Percentiles rank a stretch among this genome's conserved stretches.
Evolutionary conservation across 805 yeast genomes (phyloP).

Genomic region (Cephaloascus albidus): DNA sequence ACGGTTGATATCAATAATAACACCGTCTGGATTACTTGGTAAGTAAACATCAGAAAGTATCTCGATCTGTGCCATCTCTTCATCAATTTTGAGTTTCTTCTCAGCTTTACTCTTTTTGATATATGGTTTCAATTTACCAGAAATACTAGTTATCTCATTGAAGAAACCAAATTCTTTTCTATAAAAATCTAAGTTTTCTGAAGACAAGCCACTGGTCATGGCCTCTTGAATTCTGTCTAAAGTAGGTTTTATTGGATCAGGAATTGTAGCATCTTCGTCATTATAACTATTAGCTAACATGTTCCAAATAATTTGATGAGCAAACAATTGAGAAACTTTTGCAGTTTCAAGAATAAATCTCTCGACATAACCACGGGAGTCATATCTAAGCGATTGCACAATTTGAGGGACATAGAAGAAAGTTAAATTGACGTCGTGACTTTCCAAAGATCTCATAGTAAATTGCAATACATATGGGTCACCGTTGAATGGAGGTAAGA

Average conservation of each 20-base stretch:
- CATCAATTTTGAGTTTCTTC: slow-evolving; percentile 91
- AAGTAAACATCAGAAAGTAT: slow-evolving; percentile 80
- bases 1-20: slow-evolving; percentile 84
- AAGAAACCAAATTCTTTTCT: slow-evolving; percentile 83
- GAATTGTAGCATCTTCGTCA: slow-evolving; percentile 77
- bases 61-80: slow-evolving; percentile 76
- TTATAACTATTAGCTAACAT: slow-evolving; percentile 88
- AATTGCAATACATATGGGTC: slow-evolving; percentile 72
- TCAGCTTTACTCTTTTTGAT: slow-evolving; percentile 93
- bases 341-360: slow-evolving; percentile 89
- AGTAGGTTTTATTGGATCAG: slow-evolving; percentile 76
- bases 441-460: slow-evolving; percentile 82
- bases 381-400: slow-evolving; percentile 85
- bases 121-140: slow-evolving; percentile 91
- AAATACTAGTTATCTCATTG: slow-evolving; percentile 83
- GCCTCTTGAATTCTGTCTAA: slow-evolving; percentile 62
- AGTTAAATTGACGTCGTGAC: slow-evolving; percentile 77
- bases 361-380: slow-evolving; percentile 75
- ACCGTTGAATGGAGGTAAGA: slow-evolving; percentile 62
- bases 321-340: slow-evolving; percentile 79
- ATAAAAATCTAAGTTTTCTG: slow-evolving; percentile 57
- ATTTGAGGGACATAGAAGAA: slow-evolving; percentile 98
- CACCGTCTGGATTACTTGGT: slow-evolving; percentile 96
- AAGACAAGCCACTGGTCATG: slow-evolving; percentile 55
- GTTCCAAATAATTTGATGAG: slow-evolving; percentile 98